A percentile compares a stretch with the other conserved stretches of the same genome.
Conservation (phyloP, 441 rosid species). For the Codiaeum variegatum region DNA sequence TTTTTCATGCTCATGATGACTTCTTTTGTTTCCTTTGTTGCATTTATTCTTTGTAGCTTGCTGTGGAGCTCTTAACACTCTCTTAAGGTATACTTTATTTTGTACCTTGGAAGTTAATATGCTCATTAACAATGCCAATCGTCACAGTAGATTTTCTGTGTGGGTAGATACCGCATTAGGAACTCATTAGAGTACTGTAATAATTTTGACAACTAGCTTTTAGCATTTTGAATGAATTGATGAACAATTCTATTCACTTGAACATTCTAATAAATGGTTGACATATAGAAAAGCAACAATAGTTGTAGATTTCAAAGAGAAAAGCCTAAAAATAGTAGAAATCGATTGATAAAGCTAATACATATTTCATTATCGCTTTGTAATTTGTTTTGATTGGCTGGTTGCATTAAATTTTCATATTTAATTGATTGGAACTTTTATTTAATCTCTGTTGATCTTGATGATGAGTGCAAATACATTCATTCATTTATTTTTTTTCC, state of each 20-base stretch:
- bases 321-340: neutral
- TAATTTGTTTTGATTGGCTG: no score
- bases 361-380: no score
- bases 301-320: neutral
- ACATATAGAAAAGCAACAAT: neutral
- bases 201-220: slow-evolving; percentile 19
- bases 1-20: no score
- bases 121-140: slow-evolving; percentile 92
- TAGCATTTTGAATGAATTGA: slow-evolving; percentile 23
- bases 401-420: no score
- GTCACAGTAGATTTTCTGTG: slow-evolving; percentile 66
- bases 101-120: slow-evolving; percentile 83
- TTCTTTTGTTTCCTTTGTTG: no score
- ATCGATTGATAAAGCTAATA: neutral
- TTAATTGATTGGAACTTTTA: no score
- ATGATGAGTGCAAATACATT: no score
- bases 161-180: slow-evolving; percentile 82
- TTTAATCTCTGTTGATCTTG: no score
- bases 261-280: neutral
- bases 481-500: no score
- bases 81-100: no score
- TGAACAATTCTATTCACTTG: neutral
- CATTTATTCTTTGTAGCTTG: no score
- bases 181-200: slow-evolving; percentile 91
- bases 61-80: no score